These are phyloP conservation scores for Wickerhamiella azyma DNA, from an alignment of 805 yeast genomes.

Conservation along the genomic window DNA sequence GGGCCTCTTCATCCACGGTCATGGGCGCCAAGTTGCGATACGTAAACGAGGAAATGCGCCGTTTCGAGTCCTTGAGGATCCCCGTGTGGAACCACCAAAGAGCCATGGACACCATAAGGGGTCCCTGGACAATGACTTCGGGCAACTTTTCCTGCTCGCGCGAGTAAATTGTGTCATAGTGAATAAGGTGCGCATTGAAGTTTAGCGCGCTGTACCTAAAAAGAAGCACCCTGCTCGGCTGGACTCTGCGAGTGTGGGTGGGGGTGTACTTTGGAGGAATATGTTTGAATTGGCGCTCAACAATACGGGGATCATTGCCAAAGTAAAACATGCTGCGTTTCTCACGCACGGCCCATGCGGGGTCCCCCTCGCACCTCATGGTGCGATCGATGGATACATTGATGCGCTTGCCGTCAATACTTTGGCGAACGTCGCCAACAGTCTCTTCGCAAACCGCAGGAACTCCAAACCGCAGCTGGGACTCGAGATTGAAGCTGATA, in stretches of 20 bases:
- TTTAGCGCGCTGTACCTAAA: constrained; percentile 62
- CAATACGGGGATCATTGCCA: constrained; percentile 21
- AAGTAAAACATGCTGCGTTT: constrained; percentile 50
- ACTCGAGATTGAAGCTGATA: constrained; percentile 29
- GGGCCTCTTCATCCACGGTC: constrained; percentile 29
- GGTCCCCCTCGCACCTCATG: constrained; percentile 24
- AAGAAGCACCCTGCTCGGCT: constrained; percentile 33
- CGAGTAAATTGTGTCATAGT: constrained; percentile 50
- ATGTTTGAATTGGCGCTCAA: constrained; percentile 16
- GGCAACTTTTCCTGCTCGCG: constrained; percentile 43
- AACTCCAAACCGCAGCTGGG: constrained; percentile 28
- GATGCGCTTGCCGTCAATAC: constrained; percentile 20
- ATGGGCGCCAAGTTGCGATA: constrained; percentile 42
- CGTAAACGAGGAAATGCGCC: constrained; percentile 25
- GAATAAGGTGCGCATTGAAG: constrained; percentile 75
- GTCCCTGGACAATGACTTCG: constrained; percentile 62
- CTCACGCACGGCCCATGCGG: constrained; percentile 33
- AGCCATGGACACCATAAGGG: constrained; percentile 50
- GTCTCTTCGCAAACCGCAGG: constrained; percentile 40
- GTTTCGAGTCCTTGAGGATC: constrained; percentile 14
- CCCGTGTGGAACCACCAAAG: constrained; percentile 36
- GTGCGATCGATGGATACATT: constrained; percentile 45
- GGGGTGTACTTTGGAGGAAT: constrained; percentile 15
- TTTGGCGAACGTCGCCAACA: constrained; percentile 23
- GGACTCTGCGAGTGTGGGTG: constrained; percentile 21